phyloP scores from a whole-genome alignment of 441 rosid species.

The Arabidopsis hybrid region DNA sequence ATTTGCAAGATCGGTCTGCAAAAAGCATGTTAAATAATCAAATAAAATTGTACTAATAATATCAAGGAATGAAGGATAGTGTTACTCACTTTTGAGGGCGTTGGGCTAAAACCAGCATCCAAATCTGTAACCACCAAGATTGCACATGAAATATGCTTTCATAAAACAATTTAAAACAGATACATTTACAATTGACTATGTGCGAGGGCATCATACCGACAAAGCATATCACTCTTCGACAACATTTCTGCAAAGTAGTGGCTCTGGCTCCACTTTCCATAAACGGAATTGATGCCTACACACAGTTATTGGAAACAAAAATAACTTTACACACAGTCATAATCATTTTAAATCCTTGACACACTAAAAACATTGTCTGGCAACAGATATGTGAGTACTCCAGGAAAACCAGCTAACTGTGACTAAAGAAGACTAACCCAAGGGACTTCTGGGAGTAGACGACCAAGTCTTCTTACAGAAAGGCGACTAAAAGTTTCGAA shows the following conservation, averaged over 20 bases:
- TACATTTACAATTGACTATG: not conserved
- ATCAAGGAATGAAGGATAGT: not conserved
- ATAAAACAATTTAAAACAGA: not conserved
- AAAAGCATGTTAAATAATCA: constrained; percentile 1
- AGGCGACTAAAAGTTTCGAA: constrained; percentile 61
- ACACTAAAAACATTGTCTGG: not conserved
- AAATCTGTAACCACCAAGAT: constrained; percentile 56
- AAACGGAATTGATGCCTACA: constrained; percentile 66
- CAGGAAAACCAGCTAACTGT: not conserved
- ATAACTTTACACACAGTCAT: not conserved
- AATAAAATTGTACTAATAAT: not conserved
- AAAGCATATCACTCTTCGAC: constrained; percentile 71
- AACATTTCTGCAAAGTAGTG: constrained; percentile 60
- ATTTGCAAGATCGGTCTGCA: constrained; percentile 40
- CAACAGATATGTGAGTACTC: not conserved
- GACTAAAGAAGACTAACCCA: constrained; percentile 60
- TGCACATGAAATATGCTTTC: not conserved
- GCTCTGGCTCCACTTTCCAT: constrained; percentile 76
- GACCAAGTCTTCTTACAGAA: constrained; percentile 77
- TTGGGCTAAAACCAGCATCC: constrained; percentile 83
- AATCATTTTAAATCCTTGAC: not conserved
- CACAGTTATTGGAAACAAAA: not conserved
- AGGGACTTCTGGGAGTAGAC: constrained; percentile 82
- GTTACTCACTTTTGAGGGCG: constrained; percentile 64
- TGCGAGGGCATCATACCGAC: constrained; percentile 54